Evolutionary conservation across 208 protist species (phyloP).

Genomic region (Zelonia costaricensis): DNA sequence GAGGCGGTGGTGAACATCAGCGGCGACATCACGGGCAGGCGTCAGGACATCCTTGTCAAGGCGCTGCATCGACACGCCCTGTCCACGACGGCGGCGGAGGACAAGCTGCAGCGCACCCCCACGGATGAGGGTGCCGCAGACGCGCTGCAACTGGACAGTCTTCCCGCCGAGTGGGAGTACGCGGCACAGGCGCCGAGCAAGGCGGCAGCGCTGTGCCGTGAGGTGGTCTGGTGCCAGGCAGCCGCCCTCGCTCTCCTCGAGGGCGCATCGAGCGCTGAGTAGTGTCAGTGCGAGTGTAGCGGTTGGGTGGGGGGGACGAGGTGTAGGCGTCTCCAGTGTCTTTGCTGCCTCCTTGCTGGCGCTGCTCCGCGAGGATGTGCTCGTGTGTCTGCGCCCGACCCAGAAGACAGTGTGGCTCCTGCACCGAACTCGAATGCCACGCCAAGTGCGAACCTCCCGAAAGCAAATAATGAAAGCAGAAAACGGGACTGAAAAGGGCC

Average conservation of each 20-base stretch:
- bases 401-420: too few species aligned
- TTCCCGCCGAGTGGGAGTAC: constrained; percentile 13
- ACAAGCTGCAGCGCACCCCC: neutral
- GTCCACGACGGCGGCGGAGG: constrained; percentile 1
- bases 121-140: neutral
- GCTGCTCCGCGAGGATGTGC: too few species aligned
- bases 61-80: constrained; percentile 15
- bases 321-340: too few species aligned
- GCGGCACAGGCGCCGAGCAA: constrained; percentile 1
- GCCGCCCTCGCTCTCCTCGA: constrained; percentile 18
- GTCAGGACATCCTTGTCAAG: neutral
- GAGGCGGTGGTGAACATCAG: constrained; percentile 17
- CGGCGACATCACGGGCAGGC: constrained; percentile 10
- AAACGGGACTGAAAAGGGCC: too few species aligned
- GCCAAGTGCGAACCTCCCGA: too few species aligned
- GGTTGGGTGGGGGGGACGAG: too few species aligned
- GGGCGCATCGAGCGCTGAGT: neutral
- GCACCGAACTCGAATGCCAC: too few species aligned
- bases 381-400: too few species aligned
- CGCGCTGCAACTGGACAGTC: constrained; percentile 1
- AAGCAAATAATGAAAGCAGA: too few species aligned
- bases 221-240: constrained; percentile 20
- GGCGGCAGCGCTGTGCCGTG: constrained; percentile 14
- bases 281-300: too few species aligned
- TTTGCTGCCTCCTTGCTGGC: too few species aligned